Evolutionary conservation across 805 yeast genomes (phyloP).

Genomic region (Lipomyces kockii): DNA sequence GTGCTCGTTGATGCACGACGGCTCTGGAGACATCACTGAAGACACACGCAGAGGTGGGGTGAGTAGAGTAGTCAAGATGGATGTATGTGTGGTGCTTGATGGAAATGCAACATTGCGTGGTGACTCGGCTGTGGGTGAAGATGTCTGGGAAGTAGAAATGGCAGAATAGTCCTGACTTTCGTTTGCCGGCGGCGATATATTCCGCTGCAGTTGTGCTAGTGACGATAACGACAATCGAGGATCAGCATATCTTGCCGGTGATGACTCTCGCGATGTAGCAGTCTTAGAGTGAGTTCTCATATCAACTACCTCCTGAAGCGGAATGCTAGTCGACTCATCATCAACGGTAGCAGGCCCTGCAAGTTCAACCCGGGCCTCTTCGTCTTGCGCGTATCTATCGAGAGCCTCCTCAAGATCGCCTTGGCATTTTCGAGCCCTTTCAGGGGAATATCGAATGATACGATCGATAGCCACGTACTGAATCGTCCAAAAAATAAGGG

Average conservation of each 20-base stretch:
- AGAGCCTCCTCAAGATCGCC: conserved; percentile 8
- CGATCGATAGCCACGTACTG: conserved; percentile 22
- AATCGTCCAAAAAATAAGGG: conserved; percentile 17
- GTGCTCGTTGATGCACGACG: not conserved
- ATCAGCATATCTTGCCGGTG: not conserved
- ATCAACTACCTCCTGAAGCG: not conserved
- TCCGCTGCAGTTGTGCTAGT: too few species aligned
- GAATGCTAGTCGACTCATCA: not conserved
- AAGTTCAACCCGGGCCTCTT: not conserved
- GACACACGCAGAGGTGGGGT: conserved; percentile 6
- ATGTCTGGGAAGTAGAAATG: not conserved
- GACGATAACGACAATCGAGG: too few species aligned
- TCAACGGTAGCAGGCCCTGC: not conserved
- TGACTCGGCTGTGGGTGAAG: conserved; percentile 2
- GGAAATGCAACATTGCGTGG: not conserved
- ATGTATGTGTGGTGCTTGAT: not conserved
- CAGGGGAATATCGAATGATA: conserved; percentile 14
- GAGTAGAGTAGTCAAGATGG: conserved; percentile 11
- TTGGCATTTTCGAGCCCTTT: not conserved
- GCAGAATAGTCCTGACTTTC: not conserved
- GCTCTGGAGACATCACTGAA: not conserved
- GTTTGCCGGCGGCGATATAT: too few species aligned
- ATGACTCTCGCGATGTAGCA: not conserved
- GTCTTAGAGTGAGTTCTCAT: not conserved
- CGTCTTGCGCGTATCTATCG: not conserved